These are phyloP conservation scores for Escovopsis weberi DNA, from an alignment of 2,329 filamentous ascomycete genomes.

Conservation along the genomic window DNA sequence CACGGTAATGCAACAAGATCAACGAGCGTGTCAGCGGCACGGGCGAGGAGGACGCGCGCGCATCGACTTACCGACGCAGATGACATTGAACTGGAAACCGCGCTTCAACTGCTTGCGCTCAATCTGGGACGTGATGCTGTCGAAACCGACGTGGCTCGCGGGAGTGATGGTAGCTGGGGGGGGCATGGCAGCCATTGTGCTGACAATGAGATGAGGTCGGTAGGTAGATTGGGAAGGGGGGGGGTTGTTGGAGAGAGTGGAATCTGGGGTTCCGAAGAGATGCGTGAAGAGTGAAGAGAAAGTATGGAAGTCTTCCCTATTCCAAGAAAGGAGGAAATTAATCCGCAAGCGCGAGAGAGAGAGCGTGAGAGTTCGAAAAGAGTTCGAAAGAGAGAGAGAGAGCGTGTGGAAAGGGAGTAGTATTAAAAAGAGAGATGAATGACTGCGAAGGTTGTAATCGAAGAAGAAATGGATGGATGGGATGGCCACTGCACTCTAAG, in stretches of 20 bases:
- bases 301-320: slow-evolving; percentile 12
- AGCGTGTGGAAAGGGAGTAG: slow-evolving; percentile 12
- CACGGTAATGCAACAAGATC: neutral
- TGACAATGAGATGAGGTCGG: slow-evolving; percentile 8
- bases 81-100: slow-evolving; percentile 99
- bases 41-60: neutral
- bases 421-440: slow-evolving; percentile 5
- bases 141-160: slow-evolving; percentile 98
- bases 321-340: slow-evolving; percentile 22
- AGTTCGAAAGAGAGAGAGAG: slow-evolving; percentile 6
- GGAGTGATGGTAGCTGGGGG: slow-evolving; percentile 65
- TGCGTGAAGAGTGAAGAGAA: neutral
- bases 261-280: slow-evolving; percentile 6
- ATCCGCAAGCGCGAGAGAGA: slow-evolving; percentile 8
- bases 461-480: slow-evolving; percentile 10
- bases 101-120: slow-evolving; percentile 99
- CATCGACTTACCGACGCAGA: slow-evolving; percentile 78
- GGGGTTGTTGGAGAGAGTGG: neutral
- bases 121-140: slow-evolving; percentile 98
- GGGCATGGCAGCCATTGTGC: slow-evolving; percentile 46
- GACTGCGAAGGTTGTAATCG: slow-evolving; percentile 10
- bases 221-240: neutral
- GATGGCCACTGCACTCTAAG: slow-evolving; percentile 4
- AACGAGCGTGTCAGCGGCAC: neutral
- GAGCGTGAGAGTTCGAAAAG: slow-evolving; percentile 9